A percentile compares a stretch with the other conserved stretches of the same genome.
These are phyloP conservation scores for Pyrenophora teres DNA, from an alignment of 2,329 filamentous ascomycete genomes.

Conservation along the genomic window DNA sequence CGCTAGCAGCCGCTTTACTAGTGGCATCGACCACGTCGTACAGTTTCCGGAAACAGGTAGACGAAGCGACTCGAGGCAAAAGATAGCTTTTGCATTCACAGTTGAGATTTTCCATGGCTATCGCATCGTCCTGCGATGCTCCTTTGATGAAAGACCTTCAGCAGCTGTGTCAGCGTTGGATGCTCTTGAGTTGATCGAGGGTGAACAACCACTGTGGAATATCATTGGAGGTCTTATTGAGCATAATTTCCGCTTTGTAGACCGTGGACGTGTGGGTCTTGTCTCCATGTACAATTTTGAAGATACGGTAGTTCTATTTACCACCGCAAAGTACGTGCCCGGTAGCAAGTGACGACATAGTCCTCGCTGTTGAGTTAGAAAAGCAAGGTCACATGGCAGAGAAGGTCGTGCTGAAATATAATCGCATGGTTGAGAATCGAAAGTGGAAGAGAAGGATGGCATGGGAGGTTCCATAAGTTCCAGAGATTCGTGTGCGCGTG, in stretches of 20 bases:
- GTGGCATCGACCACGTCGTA: constrained; percentile 17
- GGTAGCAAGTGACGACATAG: constrained; percentile 22
- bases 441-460: constrained; percentile 4
- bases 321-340: constrained; percentile 11
- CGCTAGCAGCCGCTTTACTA: not conserved
- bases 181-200: constrained; percentile 1
- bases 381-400: constrained; percentile 2
- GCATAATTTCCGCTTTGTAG: constrained; percentile 20
- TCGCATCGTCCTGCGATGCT: constrained; percentile 11
- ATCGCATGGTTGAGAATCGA: constrained; percentile 3
- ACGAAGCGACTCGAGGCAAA: constrained; percentile 13
- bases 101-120: constrained; percentile 12
- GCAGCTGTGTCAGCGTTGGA: constrained; percentile 10
- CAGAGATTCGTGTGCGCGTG: not conserved
- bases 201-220: constrained; percentile 16
- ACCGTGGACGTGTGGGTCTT: constrained; percentile 7
- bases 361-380: constrained; percentile 7
- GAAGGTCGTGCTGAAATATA: not conserved
- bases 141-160: constrained; percentile 22
- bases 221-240: constrained; percentile 4
- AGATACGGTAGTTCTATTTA: constrained; percentile 21
- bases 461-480: not conserved
- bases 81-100: constrained; percentile 14
- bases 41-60: constrained; percentile 17
- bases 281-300: constrained; percentile 12